Conservation (phyloP, 208 protist genomes). For the Wallacemonas sp. region DNA sequence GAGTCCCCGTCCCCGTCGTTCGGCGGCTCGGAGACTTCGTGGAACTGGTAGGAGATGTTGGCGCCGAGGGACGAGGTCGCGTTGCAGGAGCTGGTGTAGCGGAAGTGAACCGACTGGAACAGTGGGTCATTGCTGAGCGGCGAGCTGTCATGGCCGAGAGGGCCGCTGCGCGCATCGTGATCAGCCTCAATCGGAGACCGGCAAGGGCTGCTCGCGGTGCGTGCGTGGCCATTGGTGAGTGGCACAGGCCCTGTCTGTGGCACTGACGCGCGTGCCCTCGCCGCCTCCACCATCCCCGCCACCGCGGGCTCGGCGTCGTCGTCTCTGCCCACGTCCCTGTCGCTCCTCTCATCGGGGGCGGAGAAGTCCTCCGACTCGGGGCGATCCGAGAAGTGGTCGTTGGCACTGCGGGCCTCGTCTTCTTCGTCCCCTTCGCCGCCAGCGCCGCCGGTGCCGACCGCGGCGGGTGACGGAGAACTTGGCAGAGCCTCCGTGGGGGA, state of each 20-base stretch:
- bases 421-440: neutral
- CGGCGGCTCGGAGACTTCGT: neutral
- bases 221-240: too few species aligned
- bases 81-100: constrained; percentile 4
- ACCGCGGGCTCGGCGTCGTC: too few species aligned
- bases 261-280: too few species aligned
- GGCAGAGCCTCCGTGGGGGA: neutral
- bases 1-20: neutral
- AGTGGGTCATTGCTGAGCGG: neutral
- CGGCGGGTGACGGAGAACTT: neutral
- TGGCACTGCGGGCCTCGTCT: neutral
- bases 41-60: constrained; percentile 13
- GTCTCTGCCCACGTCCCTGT: neutral
- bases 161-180: neutral
- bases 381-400: neutral
- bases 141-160: neutral
- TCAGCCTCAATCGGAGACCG: neutral
- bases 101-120: neutral
- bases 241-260: too few species aligned
- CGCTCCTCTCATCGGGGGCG: neutral
- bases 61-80: neutral
- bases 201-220: too few species aligned
- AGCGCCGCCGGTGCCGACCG: neutral
- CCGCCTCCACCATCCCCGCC: too few species aligned
- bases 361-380: neutral